Evolutionary conservation across 495 filamentous ascomycete species (phyloP).

Genomic region (Xylaria intraflava): DNA sequence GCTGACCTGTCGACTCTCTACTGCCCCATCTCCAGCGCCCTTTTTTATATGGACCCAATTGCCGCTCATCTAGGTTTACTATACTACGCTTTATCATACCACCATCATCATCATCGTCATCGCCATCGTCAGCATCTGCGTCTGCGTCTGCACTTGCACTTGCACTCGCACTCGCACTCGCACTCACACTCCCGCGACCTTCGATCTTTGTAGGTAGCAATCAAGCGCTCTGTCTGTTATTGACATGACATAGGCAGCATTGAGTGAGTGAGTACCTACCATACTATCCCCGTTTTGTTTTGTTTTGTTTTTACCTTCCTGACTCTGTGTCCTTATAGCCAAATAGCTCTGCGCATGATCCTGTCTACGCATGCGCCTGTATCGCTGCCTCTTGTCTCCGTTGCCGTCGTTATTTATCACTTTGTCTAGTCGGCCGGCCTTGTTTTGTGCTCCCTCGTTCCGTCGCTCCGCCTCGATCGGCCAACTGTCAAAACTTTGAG

Average conservation of each 20-base stretch:
- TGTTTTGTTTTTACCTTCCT: not conserved
- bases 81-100: too few relatives aligned
- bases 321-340: not conserved
- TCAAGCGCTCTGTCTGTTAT: not conserved
- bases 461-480: not conserved
- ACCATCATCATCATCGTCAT: too few relatives aligned
- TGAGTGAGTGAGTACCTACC: not conserved
- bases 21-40: too few relatives aligned
- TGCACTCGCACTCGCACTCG: too few relatives aligned
- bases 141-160: too few relatives aligned
- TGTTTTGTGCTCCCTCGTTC: conserved; percentile 1
- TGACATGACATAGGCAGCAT: not conserved
- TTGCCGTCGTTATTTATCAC: not conserved
- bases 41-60: too few relatives aligned
- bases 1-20: too few relatives aligned
- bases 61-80: too few relatives aligned
- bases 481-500: not conserved
- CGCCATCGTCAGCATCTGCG: too few relatives aligned
- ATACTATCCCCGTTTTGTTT: not conserved
- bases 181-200: too few relatives aligned
- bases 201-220: not conserved
- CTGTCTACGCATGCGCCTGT: not conserved
- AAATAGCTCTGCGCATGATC: not conserved
- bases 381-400: not conserved
- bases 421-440: not conserved